Conservation (phyloP, 176 grass and related monocot genomes). For the Oryza rufipogon region DNA sequence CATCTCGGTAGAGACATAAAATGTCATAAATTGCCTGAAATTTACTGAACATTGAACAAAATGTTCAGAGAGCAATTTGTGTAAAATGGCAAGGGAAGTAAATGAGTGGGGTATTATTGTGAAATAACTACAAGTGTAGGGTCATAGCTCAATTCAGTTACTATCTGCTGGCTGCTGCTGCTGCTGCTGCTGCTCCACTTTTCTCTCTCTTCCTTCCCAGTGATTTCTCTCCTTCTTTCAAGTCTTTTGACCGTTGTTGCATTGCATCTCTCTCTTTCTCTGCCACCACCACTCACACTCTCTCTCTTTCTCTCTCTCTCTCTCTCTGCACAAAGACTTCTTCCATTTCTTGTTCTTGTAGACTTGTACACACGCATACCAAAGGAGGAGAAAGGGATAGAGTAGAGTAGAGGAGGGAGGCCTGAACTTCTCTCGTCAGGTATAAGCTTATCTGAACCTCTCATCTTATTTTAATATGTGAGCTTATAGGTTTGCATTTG, state of each 20-base stretch:
- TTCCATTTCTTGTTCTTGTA: conserved; percentile 34
- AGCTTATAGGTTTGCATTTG: background rate
- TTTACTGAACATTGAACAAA: background rate
- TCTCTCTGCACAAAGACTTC: conserved; percentile 34
- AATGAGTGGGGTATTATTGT: conserved; percentile 38
- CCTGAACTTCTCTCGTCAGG: conserved; percentile 16
- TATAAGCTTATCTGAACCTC: background rate
- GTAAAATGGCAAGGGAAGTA: background rate
- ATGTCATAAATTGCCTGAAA: conserved; percentile 10
- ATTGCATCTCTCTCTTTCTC: background rate
- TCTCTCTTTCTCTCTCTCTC: conserved; percentile 25
- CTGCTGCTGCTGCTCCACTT: background rate
- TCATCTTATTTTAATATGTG: conserved; percentile 42
- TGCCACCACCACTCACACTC: background rate
- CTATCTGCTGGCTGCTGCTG: background rate
- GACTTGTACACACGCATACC: conserved; percentile 7
- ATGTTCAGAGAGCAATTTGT: background rate
- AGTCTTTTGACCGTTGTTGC: conserved; percentile 78
- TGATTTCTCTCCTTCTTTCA: conserved; percentile 30
- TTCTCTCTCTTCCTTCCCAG: conserved; percentile 15
- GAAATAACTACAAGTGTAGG: conserved; percentile 33
- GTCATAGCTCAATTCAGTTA: conserved; percentile 28
- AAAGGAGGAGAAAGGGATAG: background rate
- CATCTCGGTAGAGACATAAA: background rate
- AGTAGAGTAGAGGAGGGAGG: conserved; percentile 19